Evolutionary conservation across 78 protist species (phyloP).

Genomic region (Cavenderia fasciculata): DNA sequence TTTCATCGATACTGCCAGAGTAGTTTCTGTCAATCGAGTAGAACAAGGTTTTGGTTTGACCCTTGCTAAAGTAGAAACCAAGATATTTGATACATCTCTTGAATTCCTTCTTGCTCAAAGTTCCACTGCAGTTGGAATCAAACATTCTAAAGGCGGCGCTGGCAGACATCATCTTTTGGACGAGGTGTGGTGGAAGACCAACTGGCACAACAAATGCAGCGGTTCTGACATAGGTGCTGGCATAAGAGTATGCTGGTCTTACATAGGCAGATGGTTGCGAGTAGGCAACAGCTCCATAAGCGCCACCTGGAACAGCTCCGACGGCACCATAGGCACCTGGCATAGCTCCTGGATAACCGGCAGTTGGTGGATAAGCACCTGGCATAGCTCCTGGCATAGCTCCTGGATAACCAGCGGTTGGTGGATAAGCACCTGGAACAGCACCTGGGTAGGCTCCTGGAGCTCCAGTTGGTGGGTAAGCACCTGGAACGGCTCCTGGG

Average conservation of each 20-base stretch:
- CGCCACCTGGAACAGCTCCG: neutral
- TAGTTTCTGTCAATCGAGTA: constrained; percentile 52
- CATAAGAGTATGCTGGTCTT: constrained; percentile 40
- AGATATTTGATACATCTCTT: constrained; percentile 50
- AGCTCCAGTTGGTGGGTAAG: constrained; percentile 45
- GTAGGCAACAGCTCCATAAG: neutral
- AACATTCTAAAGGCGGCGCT: constrained; percentile 42
- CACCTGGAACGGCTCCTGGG: constrained; percentile 47
- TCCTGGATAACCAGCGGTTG: neutral
- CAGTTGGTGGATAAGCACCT: neutral
- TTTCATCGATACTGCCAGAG: constrained; percentile 47
- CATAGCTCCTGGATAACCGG: neutral
- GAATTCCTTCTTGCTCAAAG: constrained; percentile 69
- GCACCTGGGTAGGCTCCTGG: constrained; percentile 30
- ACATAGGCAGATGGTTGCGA: neutral
- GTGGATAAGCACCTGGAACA: neutral
- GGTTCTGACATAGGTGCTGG: constrained; percentile 21
- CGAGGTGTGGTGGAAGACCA: constrained; percentile 55
- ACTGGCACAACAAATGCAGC: constrained; percentile 54
- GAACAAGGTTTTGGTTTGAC: constrained; percentile 59
- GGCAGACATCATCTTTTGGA: constrained; percentile 62
- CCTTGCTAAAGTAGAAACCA: constrained; percentile 58
- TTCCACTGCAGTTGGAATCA: constrained; percentile 60
- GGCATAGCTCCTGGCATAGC: neutral
- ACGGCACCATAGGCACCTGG: neutral